Conservation (phyloP, 2,329 filamentous ascomycete species). For the Trichophyton equinum region DNA sequence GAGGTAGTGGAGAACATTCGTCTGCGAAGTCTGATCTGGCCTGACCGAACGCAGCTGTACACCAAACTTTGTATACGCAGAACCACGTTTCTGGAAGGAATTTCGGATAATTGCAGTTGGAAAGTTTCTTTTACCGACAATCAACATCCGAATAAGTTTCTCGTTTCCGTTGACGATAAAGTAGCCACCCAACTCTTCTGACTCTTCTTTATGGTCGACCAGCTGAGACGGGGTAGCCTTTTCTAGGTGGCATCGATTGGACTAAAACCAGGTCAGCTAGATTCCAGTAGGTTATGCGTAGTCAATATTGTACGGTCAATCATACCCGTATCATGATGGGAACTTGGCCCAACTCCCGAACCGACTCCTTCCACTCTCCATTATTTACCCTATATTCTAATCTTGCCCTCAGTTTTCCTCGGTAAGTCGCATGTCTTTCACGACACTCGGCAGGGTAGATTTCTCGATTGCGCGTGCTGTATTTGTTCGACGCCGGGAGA, state of each 20-base stretch:
- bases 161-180: slow-evolving; percentile 97
- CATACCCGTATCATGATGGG: slow-evolving; percentile 85
- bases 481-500: slow-evolving; percentile 71
- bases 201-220: slow-evolving; percentile 81
- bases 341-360: slow-evolving; percentile 74
- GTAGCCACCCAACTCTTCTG: slow-evolving; percentile 90
- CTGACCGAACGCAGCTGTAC: slow-evolving; percentile 84
- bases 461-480: slow-evolving; percentile 63
- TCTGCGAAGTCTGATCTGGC: slow-evolving; percentile 96
- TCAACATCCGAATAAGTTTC: slow-evolving; percentile 85
- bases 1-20: slow-evolving; percentile 91
- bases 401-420: slow-evolving; percentile 69
- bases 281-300: not conserved
- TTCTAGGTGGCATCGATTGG: slow-evolving; percentile 81
- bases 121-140: slow-evolving; percentile 83
- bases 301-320: slow-evolving; percentile 11
- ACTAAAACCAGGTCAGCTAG: slow-evolving; percentile 38
- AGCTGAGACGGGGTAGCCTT: slow-evolving; percentile 70
- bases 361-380: slow-evolving; percentile 68
- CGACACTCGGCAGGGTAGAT: slow-evolving; percentile 87
- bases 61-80: slow-evolving; percentile 77
- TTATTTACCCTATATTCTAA: slow-evolving; percentile 81
- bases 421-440: slow-evolving; percentile 84
- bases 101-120: slow-evolving; percentile 87
- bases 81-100: slow-evolving; percentile 78